Conservation (phyloP, 495 filamentous ascomycete genomes). For the Elaphomyces granulatus region DNA sequence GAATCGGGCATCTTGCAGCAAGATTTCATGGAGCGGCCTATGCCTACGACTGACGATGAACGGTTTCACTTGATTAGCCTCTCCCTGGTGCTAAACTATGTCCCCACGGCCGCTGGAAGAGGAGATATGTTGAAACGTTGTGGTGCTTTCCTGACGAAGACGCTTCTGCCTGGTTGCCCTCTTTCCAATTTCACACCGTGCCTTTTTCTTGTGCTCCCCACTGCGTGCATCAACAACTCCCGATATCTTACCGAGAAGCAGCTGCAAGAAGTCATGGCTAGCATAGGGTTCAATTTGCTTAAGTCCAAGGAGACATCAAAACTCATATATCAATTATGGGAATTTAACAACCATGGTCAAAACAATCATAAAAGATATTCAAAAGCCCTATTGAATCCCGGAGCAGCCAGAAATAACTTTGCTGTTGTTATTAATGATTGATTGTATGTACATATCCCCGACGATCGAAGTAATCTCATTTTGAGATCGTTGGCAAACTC, state of each 20-base stretch:
- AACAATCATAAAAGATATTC: slow-evolving; percentile 26
- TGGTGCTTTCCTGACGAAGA: slow-evolving; percentile 41
- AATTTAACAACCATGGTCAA: slow-evolving; percentile 19
- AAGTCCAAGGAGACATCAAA: slow-evolving; percentile 63
- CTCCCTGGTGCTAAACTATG: slow-evolving; percentile 92
- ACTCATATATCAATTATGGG: slow-evolving; percentile 83
- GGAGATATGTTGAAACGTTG: slow-evolving; percentile 77
- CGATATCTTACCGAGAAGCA: slow-evolving; percentile 70
- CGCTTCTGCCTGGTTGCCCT: slow-evolving; percentile 32
- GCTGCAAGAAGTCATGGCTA: slow-evolving; percentile 57
- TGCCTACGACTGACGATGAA: slow-evolving; percentile 46
- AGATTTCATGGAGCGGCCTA: slow-evolving; percentile 84
- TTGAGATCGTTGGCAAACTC: not conserved
- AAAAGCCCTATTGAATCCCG: slow-evolving; percentile 63
- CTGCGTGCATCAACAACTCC: slow-evolving; percentile 81
- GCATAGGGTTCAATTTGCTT: slow-evolving; percentile 53
- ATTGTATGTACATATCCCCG: slow-evolving; percentile 1
- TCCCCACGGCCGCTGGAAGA: slow-evolving; percentile 55
- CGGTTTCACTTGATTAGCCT: slow-evolving; percentile 81
- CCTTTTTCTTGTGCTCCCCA: slow-evolving; percentile 82
- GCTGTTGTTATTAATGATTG: slow-evolving; percentile 44
- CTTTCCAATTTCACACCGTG: slow-evolving; percentile 39
- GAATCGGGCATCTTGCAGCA: slow-evolving; percentile 66
- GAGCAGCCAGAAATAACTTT: slow-evolving; percentile 75
- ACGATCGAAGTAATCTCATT: slow-evolving; percentile 5